A percentile compares a stretch with the other conserved stretches of the same genome.
Evolutionary conservation across 768 basidiomycete genomes (phyloP).

Genomic region (Boletus speciosus): DNA sequence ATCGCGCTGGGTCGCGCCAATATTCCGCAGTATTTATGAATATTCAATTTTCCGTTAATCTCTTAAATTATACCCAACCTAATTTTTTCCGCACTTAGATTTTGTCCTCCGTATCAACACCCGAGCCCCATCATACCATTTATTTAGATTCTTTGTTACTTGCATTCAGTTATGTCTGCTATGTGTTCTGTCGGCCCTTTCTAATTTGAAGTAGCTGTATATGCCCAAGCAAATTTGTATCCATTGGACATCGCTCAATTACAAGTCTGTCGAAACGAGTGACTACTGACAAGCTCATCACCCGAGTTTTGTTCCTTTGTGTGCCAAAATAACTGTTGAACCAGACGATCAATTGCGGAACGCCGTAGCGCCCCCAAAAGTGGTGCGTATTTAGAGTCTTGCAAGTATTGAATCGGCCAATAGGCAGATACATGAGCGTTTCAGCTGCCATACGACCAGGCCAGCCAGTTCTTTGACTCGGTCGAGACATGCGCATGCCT

Average conservation of each 20-base stretch:
- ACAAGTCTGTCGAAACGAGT: no score
- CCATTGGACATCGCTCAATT: no score
- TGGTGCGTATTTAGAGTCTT: no score
- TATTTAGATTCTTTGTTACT: not conserved
- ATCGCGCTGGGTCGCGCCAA: constrained; percentile 15
- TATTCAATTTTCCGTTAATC: not conserved
- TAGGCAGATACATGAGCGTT: not conserved
- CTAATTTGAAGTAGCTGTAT: not conserved
- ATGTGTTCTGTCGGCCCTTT: not conserved
- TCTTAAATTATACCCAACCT: constrained; percentile 15
- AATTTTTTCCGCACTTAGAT: constrained; percentile 9
- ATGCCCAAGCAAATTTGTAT: not conserved
- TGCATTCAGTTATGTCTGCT: not conserved
- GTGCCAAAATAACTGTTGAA: no score
- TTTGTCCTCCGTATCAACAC: not conserved
- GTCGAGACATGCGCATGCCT: not conserved
- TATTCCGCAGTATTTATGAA: not conserved
- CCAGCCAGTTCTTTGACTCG: no score
- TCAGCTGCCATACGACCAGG: not conserved
- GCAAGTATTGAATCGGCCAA: no score
- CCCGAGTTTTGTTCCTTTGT: no score
- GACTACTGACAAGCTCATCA: no score
- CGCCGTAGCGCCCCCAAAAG: no score
- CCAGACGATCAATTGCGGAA: no score
- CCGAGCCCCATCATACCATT: not conserved